Evolutionary conservation across 1,284 basidiomycete species (phyloP).

Genomic region (Ustilago curta): DNA sequence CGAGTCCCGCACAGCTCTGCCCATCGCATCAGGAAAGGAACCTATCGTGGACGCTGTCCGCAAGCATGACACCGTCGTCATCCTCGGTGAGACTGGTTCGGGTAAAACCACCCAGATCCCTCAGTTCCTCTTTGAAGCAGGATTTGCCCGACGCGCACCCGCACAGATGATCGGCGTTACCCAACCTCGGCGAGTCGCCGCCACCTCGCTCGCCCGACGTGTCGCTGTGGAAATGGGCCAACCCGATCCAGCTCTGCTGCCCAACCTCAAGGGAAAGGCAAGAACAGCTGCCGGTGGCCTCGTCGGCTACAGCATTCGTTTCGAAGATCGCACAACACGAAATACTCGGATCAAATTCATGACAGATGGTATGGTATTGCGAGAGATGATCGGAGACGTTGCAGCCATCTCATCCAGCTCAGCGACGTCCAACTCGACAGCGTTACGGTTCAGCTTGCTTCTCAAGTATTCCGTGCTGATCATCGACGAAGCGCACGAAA

Average conservation of each 20-base stretch:
- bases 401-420: slow-evolving; percentile 8
- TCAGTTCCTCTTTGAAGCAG: slow-evolving; percentile 78
- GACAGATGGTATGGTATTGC: slow-evolving; percentile 95
- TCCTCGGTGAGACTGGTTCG: slow-evolving; percentile 95
- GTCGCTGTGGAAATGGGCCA: slow-evolving; percentile 86
- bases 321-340: slow-evolving; percentile 82
- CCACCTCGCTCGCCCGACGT: slow-evolving; percentile 88
- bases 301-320: slow-evolving; percentile 95
- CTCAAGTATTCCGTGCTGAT: slow-evolving; percentile 88
- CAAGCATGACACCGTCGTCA: slow-evolving; percentile 86
- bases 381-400: slow-evolving; percentile 79
- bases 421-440: background rate
- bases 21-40: slow-evolving; percentile 59
- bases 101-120: slow-evolving; percentile 85
- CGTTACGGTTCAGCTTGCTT: slow-evolving; percentile 72
- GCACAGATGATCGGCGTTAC: slow-evolving; percentile 75
- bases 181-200: slow-evolving; percentile 92
- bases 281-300: slow-evolving; percentile 64
- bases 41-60: slow-evolving; percentile 63
- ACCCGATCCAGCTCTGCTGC: slow-evolving; percentile 49
- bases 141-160: slow-evolving; percentile 59
- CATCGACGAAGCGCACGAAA: slow-evolving; percentile 97
- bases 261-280: slow-evolving; percentile 38
- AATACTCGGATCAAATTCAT: slow-evolving; percentile 89
- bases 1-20: slow-evolving; percentile 50